Evolutionary conservation across 805 yeast species (phyloP).

Genomic region (Starmera pachycereana): DNA sequence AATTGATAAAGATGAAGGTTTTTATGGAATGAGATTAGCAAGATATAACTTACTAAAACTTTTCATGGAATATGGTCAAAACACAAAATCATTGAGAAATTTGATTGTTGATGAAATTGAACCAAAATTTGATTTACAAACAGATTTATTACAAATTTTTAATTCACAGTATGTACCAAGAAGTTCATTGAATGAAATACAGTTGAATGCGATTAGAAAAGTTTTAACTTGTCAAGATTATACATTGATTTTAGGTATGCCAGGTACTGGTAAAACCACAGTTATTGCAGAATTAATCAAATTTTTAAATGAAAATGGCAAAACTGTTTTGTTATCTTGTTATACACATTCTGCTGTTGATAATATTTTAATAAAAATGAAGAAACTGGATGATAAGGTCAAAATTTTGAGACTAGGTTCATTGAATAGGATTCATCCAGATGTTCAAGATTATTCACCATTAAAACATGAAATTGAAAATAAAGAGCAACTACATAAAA

Average conservation of each 20-base stretch:
- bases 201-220: constrained; percentile 53
- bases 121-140: constrained; percentile 19
- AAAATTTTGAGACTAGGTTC: constrained; percentile 63
- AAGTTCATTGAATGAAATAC: constrained; percentile 55
- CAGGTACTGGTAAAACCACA: constrained; percentile 95
- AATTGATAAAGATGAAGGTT: constrained; percentile 72
- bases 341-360: constrained; percentile 97
- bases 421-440: constrained; percentile 48
- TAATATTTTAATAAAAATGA: constrained; percentile 72
- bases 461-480: constrained; percentile 27
- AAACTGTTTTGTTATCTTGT: constrained; percentile 68
- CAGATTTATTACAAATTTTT: constrained; percentile 13
- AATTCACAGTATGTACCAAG: not conserved
- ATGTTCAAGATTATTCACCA: constrained; percentile 43
- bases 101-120: constrained; percentile 22
- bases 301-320: constrained; percentile 45
- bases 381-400: constrained; percentile 25
- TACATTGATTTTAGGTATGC: constrained; percentile 87
- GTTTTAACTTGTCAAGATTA: constrained; percentile 64
- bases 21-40: constrained; percentile 65
- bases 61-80: constrained; percentile 37
- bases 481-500: constrained; percentile 34
- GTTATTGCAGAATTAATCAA: constrained; percentile 70
- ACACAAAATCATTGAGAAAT: constrained; percentile 15
- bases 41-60: constrained; percentile 66